Evolutionary conservation across 225 moss, liverwort and hornwort species (phyloP).

Genomic region (Pseudisothecium myosuroides): DNA sequence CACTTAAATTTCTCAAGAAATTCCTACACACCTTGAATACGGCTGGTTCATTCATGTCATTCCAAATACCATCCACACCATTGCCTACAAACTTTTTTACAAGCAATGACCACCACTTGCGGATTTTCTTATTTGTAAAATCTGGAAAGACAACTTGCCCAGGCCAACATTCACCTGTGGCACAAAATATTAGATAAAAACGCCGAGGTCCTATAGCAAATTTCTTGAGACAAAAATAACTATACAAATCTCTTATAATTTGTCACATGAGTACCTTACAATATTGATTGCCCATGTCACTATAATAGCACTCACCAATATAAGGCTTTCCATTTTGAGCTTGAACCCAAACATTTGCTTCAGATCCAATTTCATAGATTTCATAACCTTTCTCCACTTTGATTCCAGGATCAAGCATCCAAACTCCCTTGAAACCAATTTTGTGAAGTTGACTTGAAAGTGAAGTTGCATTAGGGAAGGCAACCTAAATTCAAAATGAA

Average conservation of each 20-base stretch:
- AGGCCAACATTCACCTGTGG: constrained; percentile 77
- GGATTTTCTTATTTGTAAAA: constrained; percentile 49
- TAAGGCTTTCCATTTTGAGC: constrained; percentile 40
- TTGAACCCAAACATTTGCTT: constrained; percentile 54
- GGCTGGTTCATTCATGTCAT: constrained; percentile 91
- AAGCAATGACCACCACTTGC: constrained; percentile 71
- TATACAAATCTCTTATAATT: neutral
- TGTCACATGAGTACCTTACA: neutral
- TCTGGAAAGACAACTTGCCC: constrained; percentile 71
- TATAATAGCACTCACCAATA: constrained; percentile 16
- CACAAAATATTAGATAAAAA: neutral
- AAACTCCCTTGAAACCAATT: constrained; percentile 71
- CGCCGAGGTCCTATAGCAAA: neutral
- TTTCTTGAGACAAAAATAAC: neutral
- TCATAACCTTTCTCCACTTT: constrained; percentile 70
- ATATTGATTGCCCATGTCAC: neutral
- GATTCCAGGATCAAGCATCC: constrained; percentile 93
- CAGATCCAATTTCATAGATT: constrained; percentile 45
- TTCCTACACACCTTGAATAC: constrained; percentile 28
- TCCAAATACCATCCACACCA: constrained; percentile 91
- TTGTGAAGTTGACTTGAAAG: constrained; percentile 50
- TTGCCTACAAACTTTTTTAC: constrained; percentile 55
- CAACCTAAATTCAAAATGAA: constrained; percentile 12
- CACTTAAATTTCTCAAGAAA: neutral
- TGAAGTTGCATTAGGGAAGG: constrained; percentile 42